Evolutionary conservation across 2,329 filamentous ascomycete species (phyloP).

Genomic region (Colletotrichum godetiae): DNA sequence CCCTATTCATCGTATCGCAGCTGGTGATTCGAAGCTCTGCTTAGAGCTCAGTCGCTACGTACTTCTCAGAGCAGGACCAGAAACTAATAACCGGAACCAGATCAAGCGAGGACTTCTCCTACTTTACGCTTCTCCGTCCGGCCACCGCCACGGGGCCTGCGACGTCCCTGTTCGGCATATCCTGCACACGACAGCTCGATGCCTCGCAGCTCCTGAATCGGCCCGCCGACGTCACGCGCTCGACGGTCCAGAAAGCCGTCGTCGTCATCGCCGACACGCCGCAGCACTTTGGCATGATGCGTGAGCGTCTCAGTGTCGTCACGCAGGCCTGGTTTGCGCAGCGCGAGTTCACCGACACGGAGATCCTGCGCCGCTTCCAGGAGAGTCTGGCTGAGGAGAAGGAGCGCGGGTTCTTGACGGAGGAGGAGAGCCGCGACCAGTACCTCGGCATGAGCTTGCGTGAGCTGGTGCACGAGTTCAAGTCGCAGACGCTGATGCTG

Average conservation of each 20-base stretch:
- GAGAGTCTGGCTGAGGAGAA: constrained; percentile 83
- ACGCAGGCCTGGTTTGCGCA: constrained; percentile 98
- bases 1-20: not conserved
- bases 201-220: constrained; percentile 80
- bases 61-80: not conserved
- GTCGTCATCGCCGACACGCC: constrained; percentile 94
- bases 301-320: constrained; percentile 89
- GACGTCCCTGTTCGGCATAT: constrained; percentile 94
- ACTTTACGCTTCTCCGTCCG: constrained; percentile 88
- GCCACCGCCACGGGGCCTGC: constrained; percentile 65
- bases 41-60: not conserved
- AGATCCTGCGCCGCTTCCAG: constrained; percentile 91
- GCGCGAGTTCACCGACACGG: constrained; percentile 88
- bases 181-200: constrained; percentile 92
- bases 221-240: constrained; percentile 91
- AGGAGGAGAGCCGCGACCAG: constrained; percentile 82
- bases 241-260: constrained; percentile 97
- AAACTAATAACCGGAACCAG: constrained; percentile 55
- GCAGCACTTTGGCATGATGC: constrained; percentile 88
- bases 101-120: constrained; percentile 95
- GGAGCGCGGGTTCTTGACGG: constrained; percentile 64
- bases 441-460: constrained; percentile 90
- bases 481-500: constrained; percentile 91
- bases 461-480: constrained; percentile 94
- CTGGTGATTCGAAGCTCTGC: not conserved